Base-by-base conservation (phyloP, 2,329 filamentous ascomycete species). In the Penicillium sclerotigenum region DNA sequence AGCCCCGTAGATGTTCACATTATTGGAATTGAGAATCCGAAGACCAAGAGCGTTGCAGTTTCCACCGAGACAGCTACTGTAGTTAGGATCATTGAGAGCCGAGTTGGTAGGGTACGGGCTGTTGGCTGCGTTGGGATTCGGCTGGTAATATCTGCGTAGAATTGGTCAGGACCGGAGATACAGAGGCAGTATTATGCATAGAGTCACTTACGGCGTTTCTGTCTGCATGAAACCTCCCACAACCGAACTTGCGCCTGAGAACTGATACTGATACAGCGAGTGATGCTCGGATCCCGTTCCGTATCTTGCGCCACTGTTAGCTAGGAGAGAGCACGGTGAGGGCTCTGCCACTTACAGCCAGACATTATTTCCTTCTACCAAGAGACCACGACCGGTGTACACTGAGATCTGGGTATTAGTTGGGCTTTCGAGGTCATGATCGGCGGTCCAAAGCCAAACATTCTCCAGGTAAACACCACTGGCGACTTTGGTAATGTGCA, bases 381-480 rank as follows among this genome's bases (percentile, higher is more conserved):
- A 65, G 41, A 84, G 64, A 33, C 82, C 82, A 43, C 82, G 75
- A 31, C 81, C 82, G 4, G 75, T 76, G 60, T 79, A 85, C 16
- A 85, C 66, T 13, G 80, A 80, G 52, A 83, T 75, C 51, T 78
- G 80, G 5, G 75, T 74, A 62, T 80, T 77, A 37, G 67, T 67
- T 11, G 73, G 63, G 61, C 81, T 77, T 36, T 83, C 81, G n/a
- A 82, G 71, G 59, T 83, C 81, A 61, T 83, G 81, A 58, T 84
- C 82, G 67, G 79, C 78, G 0, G 76, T 76, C 79, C 79, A 81
- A 18, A 80, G 61, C 79, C 79, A 81, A 41, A 71, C 75, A 60
- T 83, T 83, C 63, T 81, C 78, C 56, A 81, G 63, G 62, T 80
- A 80, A 7, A 79, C 47, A 51, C 67, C 48, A 11, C 65, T 64